Conservation (phyloP, 495 filamentous ascomycete species). For the Letharia lupina region DNA sequence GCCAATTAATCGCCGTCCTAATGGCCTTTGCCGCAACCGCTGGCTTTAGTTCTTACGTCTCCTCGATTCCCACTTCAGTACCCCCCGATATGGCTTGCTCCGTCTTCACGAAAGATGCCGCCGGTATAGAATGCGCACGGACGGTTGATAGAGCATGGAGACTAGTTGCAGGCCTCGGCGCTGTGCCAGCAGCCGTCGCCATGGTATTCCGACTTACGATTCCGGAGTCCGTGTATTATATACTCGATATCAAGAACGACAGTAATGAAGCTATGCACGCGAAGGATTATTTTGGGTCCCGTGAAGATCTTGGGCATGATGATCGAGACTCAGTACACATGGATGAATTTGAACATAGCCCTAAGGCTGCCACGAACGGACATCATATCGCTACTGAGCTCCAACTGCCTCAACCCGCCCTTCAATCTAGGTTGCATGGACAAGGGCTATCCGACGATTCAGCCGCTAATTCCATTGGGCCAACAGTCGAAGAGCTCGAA, state of each 20-base stretch:
- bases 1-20: slow-evolving; percentile 53
- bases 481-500: slow-evolving; percentile 26
- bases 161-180: slow-evolving; percentile 51
- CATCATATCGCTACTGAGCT: slow-evolving; percentile 28
- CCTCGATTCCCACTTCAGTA: background rate
- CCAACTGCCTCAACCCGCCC: slow-evolving; percentile 6
- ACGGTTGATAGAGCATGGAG: slow-evolving; percentile 49
- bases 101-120: slow-evolving; percentile 27
- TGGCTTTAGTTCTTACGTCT: slow-evolving; percentile 26
- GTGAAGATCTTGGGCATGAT: slow-evolving; percentile 2
- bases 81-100: slow-evolving; percentile 10
- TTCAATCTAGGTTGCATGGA: background rate
- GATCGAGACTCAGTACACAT: slow-evolving; percentile 2
- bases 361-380: slow-evolving; percentile 19
- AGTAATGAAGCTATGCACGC: slow-evolving; percentile 27
- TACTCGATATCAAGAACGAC: slow-evolving; percentile 41
- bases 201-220: slow-evolving; percentile 52
- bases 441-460: background rate
- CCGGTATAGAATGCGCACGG: slow-evolving; percentile 21
- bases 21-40: slow-evolving; percentile 42
- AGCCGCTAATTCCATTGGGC: slow-evolving; percentile 1
- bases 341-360: slow-evolving; percentile 5
- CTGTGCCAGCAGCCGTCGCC: slow-evolving; percentile 51
- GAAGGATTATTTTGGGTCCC: slow-evolving; percentile 22
- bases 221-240: slow-evolving; percentile 51